Conservation (phyloP, 2,329 filamentous ascomycete genomes). For the Waltergamsia citrina region DNA sequence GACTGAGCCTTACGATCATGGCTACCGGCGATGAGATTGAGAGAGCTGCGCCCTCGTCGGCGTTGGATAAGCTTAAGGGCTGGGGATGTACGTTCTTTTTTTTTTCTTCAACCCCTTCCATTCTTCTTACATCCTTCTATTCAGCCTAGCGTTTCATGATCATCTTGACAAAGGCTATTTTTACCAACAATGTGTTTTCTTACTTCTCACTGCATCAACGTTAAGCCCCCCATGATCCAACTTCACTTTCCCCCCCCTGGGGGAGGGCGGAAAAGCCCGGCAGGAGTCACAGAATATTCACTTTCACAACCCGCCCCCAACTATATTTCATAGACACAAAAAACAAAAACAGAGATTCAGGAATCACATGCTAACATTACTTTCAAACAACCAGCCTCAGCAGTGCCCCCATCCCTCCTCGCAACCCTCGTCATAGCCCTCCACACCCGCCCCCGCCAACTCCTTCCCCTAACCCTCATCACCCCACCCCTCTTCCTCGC, state of each 20-base stretch:
- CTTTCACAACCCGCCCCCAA: too few relatives aligned
- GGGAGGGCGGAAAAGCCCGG: too few relatives aligned
- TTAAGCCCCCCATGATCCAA: too few relatives aligned
- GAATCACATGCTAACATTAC: too few relatives aligned
- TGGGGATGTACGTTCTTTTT: background rate
- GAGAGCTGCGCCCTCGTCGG: background rate
- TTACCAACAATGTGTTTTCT: background rate
- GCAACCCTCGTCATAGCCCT: constrained; percentile 47
- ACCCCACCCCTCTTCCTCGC: constrained; percentile 44
- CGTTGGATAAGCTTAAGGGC: background rate
- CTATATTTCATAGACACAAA: constrained; percentile 2
- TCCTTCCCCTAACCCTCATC: constrained; percentile 41
- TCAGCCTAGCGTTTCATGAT: background rate
- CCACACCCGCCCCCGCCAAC: constrained; percentile 43
- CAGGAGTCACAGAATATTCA: too few relatives aligned
- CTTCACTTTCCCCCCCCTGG: too few relatives aligned
- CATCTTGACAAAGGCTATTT: background rate
- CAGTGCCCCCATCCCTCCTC: constrained; percentile 43
- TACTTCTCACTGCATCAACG: too few relatives aligned
- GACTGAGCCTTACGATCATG: background rate
- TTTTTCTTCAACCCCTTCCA: background rate
- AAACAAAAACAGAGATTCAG: constrained; percentile 1
- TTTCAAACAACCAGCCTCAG: too few relatives aligned
- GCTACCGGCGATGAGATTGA: background rate
- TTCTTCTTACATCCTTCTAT: background rate